Evolutionary conservation across 163 green algal species (phyloP), one percentile per base, ranked within the genome.

Genomic region (Picocystis sp.): DNA sequence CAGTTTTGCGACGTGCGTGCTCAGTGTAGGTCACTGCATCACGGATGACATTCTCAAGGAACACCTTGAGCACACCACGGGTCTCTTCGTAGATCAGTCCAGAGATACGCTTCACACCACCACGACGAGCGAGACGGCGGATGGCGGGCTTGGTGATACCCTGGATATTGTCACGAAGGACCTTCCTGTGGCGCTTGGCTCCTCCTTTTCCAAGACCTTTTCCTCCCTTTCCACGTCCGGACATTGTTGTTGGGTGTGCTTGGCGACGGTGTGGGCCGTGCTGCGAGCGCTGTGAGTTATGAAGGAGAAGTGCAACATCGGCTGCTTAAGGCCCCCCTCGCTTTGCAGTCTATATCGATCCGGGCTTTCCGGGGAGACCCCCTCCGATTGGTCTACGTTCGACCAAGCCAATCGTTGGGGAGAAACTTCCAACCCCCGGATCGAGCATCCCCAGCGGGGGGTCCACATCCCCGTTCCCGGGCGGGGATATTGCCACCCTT

Each of bases 1-100:
- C 86, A 14, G 87, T 96, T 77, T 93, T 94, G 58, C 87, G 73
- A 52, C 82, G 72, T 42, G 81, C 84, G 77, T 94, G 84, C 81
- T 95, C 86, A 47, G 87, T 94, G 82, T 95, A 96, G 51, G 84
- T 94, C 43, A 95, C 86, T 13, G 84, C 81, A 52, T 94, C 84
- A 56, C 63, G 60, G 54, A 76, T 73, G 24, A 73, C 67, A 54
- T 76, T 73, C 64, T 76, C 67, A 21, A 76, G 56, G 57, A 76
- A 76, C 35, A 76, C 64, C 61, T 63, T 66, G 41, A 63, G 52
- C 13, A 65, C 52, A 47, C 53, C 53, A 45, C 53, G 38, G 34
- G 53, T 65, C 42, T 63, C 58, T 45, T 65, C 53, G 58, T 63
- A 65, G 53, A 60, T 61, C 0, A 35, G 22, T 22, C 49, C 22